These are phyloP conservation scores for Apophysomyces trapeziformis DNA, from an alignment of 371 early-diverging fungal genomes.

Conservation along the genomic window DNA sequence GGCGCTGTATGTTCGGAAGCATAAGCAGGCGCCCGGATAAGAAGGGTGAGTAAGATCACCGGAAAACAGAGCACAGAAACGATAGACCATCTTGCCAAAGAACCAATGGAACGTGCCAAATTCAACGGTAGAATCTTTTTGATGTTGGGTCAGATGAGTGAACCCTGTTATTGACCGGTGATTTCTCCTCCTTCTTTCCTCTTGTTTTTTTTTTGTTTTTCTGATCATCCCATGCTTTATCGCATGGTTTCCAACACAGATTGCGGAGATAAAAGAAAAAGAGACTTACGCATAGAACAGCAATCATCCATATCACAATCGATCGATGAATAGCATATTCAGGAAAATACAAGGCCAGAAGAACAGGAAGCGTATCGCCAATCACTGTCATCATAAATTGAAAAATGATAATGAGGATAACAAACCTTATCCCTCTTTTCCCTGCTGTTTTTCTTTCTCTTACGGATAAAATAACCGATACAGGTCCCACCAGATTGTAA, in stretches of 20 bases:
- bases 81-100: slow-evolving; percentile 61
- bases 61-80: slow-evolving; percentile 60
- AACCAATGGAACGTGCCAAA: slow-evolving; percentile 61
- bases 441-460: slow-evolving; percentile 6
- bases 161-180: neutral
- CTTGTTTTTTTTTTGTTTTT: no score
- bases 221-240: no score
- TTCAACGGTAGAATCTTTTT: slow-evolving; percentile 51
- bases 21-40: slow-evolving; percentile 53
- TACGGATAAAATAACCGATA: slow-evolving; percentile 57
- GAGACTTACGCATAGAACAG: slow-evolving; percentile 41
- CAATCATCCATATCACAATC: slow-evolving; percentile 47
- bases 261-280: neutral
- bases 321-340: slow-evolving; percentile 37
- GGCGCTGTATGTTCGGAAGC: slow-evolving; percentile 34
- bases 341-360: slow-evolving; percentile 49
- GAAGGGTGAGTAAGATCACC: slow-evolving; percentile 51
- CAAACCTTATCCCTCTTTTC: neutral
- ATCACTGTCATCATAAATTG: slow-evolving; percentile 34
- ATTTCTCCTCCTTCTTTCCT: neutral
- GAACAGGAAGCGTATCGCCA: slow-evolving; percentile 60
- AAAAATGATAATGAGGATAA: no score
- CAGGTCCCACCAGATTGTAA: slow-evolving; percentile 54
- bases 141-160: no score
- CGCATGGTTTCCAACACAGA: no score